Base-by-base conservation (phyloP, 805 yeast genomes). In the Candida odintsovae region DNA sequence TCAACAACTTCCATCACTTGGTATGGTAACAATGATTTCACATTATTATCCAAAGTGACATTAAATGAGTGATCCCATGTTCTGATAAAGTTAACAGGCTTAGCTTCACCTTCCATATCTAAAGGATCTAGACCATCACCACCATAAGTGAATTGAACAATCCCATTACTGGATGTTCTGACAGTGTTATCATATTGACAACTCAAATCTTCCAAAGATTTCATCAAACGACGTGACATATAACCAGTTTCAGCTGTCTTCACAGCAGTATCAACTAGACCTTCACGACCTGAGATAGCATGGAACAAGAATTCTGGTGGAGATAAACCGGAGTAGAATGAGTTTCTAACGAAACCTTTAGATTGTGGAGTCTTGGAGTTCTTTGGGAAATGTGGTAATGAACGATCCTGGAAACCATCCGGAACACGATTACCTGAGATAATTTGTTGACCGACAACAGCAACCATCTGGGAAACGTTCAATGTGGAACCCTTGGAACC, bases 251-350 rank as follows among this genome's bases (percentile, higher is more conserved):
- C 99, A 3, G 99, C 99, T 29, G 99, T 94, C 68, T 94, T 94
- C 47, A 94, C 99, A 19, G 99, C 99, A 20, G 99, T 94, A 75
- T 94, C 99, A 49, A 94, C 98, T 65, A 94, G 75, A 69, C 99
- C 99, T 76, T 94, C 99, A 75, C 99, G 87, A 64, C 99, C 99
- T 2, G 98, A 90, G 72, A 94, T 94, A 51, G 99, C 98, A 66
- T 94, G 99, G 78, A 95, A 94, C 54, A 92, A 72, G 65, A 92
- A 94, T 65, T 94, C 99, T 12, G 98, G 97, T 3, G 99, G 99
- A 15, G 90, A 77, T 55, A 94, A 73, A 9, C 99, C 99, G 29
- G 95, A 80, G 63, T 75, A 94, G 73, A 94, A 94, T 15, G 98
- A 92, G 65, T 95, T 92, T 66, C 96, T 77, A 21, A 94, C 99